phyloP scores from a whole-genome alignment of 2,329 filamentous ascomycete genomes.

The Aspergillus felis region DNA sequence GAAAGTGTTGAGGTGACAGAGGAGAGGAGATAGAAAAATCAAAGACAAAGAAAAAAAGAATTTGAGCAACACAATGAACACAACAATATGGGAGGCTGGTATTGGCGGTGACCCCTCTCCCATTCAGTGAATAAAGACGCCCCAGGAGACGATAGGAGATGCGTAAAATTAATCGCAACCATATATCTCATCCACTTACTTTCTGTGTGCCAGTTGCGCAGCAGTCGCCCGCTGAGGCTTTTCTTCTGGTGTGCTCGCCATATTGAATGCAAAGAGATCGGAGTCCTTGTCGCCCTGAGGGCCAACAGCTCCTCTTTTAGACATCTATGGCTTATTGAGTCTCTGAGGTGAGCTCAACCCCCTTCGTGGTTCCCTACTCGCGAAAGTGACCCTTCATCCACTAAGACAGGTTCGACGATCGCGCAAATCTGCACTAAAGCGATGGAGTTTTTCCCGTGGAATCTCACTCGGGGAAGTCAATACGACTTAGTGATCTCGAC shows the following conservation, averaged over 20 bases:
- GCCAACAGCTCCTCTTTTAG: slow-evolving; percentile 36
- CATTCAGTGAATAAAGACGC: neutral
- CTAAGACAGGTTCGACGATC: neutral
- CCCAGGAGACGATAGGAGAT: slow-evolving; percentile 5
- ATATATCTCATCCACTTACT: slow-evolving; percentile 44
- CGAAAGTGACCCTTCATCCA: slow-evolving; percentile 13
- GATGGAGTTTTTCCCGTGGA: slow-evolving; percentile 1
- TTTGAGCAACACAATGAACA: neutral
- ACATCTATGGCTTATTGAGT: slow-evolving; percentile 33
- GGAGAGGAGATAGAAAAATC: neutral
- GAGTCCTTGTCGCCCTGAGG: slow-evolving; percentile 34
- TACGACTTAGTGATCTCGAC: slow-evolving; percentile 7
- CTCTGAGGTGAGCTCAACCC: slow-evolving; percentile 21
- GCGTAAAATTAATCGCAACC: slow-evolving; percentile 9
- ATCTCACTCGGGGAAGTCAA: neutral
- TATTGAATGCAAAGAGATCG: slow-evolving; percentile 28
- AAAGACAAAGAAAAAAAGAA: neutral
- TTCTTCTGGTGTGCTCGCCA: slow-evolving; percentile 42
- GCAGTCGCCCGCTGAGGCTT: slow-evolving; percentile 50
- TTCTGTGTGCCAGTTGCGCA: slow-evolving; percentile 52
- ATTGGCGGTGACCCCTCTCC: neutral
- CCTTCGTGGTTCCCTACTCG: slow-evolving; percentile 11
- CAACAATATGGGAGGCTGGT: slow-evolving; percentile 1
- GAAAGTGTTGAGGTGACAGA: neutral
- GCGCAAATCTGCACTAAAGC: neutral